Percentiles rank a stretch among this genome's conserved stretches.
phyloP scores from a whole-genome alignment of 2,329 filamentous ascomycete species.

The Cladosporium sp. region DNA sequence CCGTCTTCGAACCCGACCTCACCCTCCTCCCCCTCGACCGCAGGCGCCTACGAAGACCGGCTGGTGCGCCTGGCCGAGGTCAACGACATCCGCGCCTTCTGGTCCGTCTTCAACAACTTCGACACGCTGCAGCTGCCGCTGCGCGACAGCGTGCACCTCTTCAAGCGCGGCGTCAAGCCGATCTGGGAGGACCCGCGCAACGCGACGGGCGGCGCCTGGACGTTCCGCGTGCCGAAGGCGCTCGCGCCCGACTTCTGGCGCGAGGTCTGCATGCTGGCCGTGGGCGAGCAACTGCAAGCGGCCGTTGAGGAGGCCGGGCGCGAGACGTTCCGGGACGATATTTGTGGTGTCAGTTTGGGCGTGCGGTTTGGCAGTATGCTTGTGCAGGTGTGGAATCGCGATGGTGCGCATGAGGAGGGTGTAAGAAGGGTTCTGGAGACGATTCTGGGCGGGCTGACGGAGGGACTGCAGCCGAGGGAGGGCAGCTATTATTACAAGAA shows the following conservation, averaged over 20 bases:
- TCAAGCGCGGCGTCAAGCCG: slow-evolving; percentile 74
- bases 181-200: slow-evolving; percentile 86
- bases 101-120: slow-evolving; percentile 60
- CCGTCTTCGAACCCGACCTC: slow-evolving; percentile 5
- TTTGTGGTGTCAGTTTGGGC: slow-evolving; percentile 82
- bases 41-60: slow-evolving; percentile 36
- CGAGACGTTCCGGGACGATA: slow-evolving; percentile 63
- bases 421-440: slow-evolving; percentile 67
- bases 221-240: slow-evolving; percentile 78
- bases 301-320: slow-evolving; percentile 52
- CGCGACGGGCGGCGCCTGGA: slow-evolving; percentile 80
- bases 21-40: slow-evolving; percentile 19
- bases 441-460: slow-evolving; percentile 66
- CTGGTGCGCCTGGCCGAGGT: slow-evolving; percentile 42
- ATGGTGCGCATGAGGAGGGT: slow-evolving; percentile 71
- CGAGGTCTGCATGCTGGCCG: slow-evolving; percentile 71
- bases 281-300: slow-evolving; percentile 72
- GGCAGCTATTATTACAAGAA: slow-evolving; percentile 67
- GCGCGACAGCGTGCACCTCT: slow-evolving; percentile 65
- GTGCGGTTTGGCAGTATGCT: slow-evolving; percentile 85
- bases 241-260: slow-evolving; percentile 70
- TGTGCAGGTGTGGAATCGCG: slow-evolving; percentile 89
- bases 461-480: slow-evolving; percentile 64
- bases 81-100: slow-evolving; percentile 44
- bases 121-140: slow-evolving; percentile 66